Percentiles rank a stretch among this genome's conserved stretches.
phyloP scores from a whole-genome alignment of 2,329 filamentous ascomycete genomes.

The Ophiosphaerella korrae region DNA sequence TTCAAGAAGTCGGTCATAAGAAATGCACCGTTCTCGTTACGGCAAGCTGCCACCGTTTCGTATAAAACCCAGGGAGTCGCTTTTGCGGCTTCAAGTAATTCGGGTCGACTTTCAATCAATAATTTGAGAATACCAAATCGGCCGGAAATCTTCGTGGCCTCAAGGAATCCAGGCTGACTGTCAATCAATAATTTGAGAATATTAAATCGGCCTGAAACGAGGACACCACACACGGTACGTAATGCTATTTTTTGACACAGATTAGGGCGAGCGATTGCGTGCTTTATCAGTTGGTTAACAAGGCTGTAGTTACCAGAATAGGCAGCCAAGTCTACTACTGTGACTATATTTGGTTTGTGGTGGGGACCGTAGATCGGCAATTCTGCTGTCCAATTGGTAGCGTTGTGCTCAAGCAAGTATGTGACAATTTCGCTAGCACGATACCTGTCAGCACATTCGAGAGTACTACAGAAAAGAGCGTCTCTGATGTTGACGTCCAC shows the following conservation, averaged over 20 bases:
- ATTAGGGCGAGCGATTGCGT: not conserved
- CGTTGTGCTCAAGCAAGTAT: not conserved
- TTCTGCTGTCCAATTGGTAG: not conserved
- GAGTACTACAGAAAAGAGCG: not conserved
- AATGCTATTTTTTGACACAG: not conserved
- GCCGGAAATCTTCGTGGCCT: not conserved
- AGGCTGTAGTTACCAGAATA: too few relatives aligned
- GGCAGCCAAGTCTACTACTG: not conserved
- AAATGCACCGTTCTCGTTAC: too few relatives aligned
- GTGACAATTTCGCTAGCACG: not conserved
- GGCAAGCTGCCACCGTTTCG: not conserved
- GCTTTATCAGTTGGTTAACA: not conserved
- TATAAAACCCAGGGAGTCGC: slow-evolving; percentile 4
- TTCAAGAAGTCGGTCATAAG: too few relatives aligned
- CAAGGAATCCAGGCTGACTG: not conserved
- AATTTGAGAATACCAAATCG: too few relatives aligned
- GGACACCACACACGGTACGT: not conserved
- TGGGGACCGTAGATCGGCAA: not conserved
- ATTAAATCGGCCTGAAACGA: not conserved
- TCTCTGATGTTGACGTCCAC: not conserved
- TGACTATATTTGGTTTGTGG: not conserved
- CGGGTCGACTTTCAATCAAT: not conserved
- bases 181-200: not conserved
- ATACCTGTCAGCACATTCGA: slow-evolving; percentile 2
- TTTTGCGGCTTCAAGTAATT: not conserved